These are phyloP conservation scores for Hortaea werneckii DNA, from an alignment of 2,329 filamentous ascomycete species.

Conservation along the genomic window DNA sequence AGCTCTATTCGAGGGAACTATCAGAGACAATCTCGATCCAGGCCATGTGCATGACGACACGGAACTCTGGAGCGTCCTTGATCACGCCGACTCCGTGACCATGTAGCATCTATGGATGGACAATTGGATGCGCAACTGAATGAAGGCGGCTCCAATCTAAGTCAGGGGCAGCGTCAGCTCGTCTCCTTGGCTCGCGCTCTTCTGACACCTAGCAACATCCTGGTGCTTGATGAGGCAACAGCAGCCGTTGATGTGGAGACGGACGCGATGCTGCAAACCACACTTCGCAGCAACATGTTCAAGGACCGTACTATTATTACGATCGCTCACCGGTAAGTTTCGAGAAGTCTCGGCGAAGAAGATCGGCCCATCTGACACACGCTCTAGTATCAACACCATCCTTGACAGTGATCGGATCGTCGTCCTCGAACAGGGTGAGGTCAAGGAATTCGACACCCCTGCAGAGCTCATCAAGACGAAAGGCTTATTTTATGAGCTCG, in stretches of 20 bases:
- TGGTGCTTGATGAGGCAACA: slow-evolving; percentile 94
- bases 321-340: slow-evolving; percentile 28
- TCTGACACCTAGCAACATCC: slow-evolving; percentile 89
- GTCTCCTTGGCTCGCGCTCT: slow-evolving; percentile 88
- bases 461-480: slow-evolving; percentile 62
- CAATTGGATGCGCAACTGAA: slow-evolving; percentile 82
- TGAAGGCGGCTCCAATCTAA: slow-evolving; percentile 95
- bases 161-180: slow-evolving; percentile 87
- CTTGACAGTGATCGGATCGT: slow-evolving; percentile 81
- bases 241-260: slow-evolving; percentile 62
- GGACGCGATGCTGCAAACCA: slow-evolving; percentile 54
- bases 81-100: slow-evolving; percentile 91
- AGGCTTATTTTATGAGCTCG: slow-evolving; percentile 79
- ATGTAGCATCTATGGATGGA: slow-evolving; percentile 76
- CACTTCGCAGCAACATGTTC: slow-evolving; percentile 59
- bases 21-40: slow-evolving; percentile 92
- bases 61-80: slow-evolving; percentile 76
- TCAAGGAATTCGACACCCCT: slow-evolving; percentile 88
- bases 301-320: slow-evolving; percentile 93
- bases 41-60: slow-evolving; percentile 93
- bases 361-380: background rate
- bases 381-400: slow-evolving; percentile 96
- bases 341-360: slow-evolving; percentile 13
- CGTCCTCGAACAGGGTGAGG: slow-evolving; percentile 80
- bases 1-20: slow-evolving; percentile 83